Base-by-base conservation (phyloP, 176 grass and related monocot genomes). In the Oryza nivara region DNA sequence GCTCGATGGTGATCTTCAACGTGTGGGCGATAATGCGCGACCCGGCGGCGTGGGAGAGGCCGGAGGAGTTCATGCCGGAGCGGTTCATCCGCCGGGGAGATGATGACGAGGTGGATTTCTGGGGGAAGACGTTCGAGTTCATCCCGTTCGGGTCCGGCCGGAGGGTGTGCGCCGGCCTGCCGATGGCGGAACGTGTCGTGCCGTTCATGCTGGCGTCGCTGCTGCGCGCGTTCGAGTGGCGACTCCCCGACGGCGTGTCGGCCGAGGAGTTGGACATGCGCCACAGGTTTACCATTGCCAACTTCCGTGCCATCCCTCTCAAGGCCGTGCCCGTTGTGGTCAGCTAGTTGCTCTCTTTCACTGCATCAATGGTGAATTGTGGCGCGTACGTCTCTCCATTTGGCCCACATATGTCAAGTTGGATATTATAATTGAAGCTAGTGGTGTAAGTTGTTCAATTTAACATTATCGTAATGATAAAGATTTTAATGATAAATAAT, bases 211-310 rank as follows among this genome's bases (percentile, higher is more conserved):
- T 93, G 44, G 81, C 77, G 16, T 82, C 83, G 19, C 16, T 93
- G 46, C 41, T 90, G 64, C 84, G 77, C 56, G 60, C 81, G 28
- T 93, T 93, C 17, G 85, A 93, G 63, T 82, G 90, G 90, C 67
- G 1, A 8, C 38, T 92, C 48, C 83, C 86, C 1, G 32, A 86
- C 19, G 90, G 90, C 2, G 14, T 80, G 73, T 3, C 67, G 0
- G 65, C 75, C 4, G 68, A 88, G 30, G 28, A 78, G 26, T 15
- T 91, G 49, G 76, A 88, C 65, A 30, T 85, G 14, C 72, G 41
- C 16, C 76, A 91, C 11, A 88, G 72, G 1, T 91, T 81, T 36
- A 38, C 61, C 10, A 60, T 76, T 0, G 41, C 65, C 4, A 73
- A 81, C 26, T 63, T 80, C 4, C 40, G 84, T 16, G 65, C 76